phyloP scores from a whole-genome alignment of 1,139 yeast genomes.

The Protomyces lactucae-debilis region DNA sequence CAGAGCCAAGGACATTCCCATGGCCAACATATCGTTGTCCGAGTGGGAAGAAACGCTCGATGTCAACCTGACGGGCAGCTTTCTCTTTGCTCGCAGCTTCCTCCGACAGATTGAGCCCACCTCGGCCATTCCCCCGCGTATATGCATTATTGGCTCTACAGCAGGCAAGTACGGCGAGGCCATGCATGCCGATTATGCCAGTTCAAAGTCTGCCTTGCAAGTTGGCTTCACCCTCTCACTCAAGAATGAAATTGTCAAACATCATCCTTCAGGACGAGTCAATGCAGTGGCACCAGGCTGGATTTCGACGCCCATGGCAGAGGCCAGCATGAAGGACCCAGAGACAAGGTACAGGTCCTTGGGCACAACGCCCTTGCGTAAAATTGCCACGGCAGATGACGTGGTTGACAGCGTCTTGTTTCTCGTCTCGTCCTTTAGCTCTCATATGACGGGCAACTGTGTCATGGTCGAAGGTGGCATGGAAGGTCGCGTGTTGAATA shows the following conservation, averaged over 20 bases:
- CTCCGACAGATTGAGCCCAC: slow-evolving; percentile 6
- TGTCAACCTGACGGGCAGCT: slow-evolving; percentile 22
- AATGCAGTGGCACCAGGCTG: slow-evolving; percentile 27
- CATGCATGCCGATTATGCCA: slow-evolving; percentile 15
- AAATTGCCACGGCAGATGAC: slow-evolving; percentile 19
- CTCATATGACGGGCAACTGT: slow-evolving; percentile 24
- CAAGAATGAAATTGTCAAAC: slow-evolving; percentile 18
- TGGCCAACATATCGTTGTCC: slow-evolving; percentile 9
- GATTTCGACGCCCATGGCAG: slow-evolving; percentile 15
- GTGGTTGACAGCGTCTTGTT: slow-evolving; percentile 14
- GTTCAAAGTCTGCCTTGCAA: slow-evolving; percentile 22
- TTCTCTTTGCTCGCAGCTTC: slow-evolving; percentile 18
- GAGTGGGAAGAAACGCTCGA: slow-evolving; percentile 15
- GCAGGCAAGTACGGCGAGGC: slow-evolving; percentile 26
- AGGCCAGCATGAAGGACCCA: slow-evolving; percentile 6
- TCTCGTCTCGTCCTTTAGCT: slow-evolving; percentile 3
- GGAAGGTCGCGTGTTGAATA: slow-evolving; percentile 23
- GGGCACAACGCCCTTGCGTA: slow-evolving; percentile 21
- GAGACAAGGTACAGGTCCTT: slow-evolving; percentile 13
- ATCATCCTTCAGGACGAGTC: slow-evolving; percentile 13
- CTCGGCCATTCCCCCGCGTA: neutral
- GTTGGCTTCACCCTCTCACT: slow-evolving; percentile 22
- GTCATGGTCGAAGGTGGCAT: slow-evolving; percentile 23
- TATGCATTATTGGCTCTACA: slow-evolving; percentile 17
- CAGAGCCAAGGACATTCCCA: neutral